phyloP scores from a whole-genome alignment of 306 rosid species.

The Ceratonia siliqua region DNA sequence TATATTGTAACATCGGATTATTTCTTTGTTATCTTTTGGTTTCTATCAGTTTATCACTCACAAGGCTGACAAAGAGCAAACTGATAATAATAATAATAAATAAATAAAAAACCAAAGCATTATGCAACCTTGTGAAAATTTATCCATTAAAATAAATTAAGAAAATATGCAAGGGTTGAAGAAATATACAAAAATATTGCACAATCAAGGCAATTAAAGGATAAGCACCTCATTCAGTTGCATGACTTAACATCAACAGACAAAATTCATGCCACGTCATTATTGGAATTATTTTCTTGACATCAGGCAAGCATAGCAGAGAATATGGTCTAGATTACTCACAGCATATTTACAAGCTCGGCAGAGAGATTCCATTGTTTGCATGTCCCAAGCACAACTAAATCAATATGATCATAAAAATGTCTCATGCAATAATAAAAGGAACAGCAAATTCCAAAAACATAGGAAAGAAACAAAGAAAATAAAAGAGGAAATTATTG shows the following conservation, averaged over 20 bases:
- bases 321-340: conserved; percentile 47
- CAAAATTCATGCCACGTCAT: neutral
- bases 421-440: conserved; percentile 24
- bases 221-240: conserved; percentile 28
- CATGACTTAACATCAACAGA: neutral
- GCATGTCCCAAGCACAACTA: conserved; percentile 99
- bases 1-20: no score
- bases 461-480: no score
- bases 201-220: neutral
- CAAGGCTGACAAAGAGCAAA: conserved; percentile 35
- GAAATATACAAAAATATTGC: conserved; percentile 12
- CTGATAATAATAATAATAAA: no score
- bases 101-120: no score
- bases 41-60: no score
- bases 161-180: conserved; percentile 20
- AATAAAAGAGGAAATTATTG: neutral
- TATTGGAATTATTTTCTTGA: conserved; percentile 18
- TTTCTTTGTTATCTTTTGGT: no score
- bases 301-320: conserved; percentile 16
- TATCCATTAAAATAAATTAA: neutral
- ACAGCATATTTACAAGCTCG: conserved; percentile 99
- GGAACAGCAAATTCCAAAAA: neutral
- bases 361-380: conserved; percentile 99
- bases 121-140: neutral
- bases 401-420: conserved; percentile 34